Conservation (phyloP, 2,329 filamentous ascomycete genomes). For the Atkinsonella hypoxylon region DNA sequence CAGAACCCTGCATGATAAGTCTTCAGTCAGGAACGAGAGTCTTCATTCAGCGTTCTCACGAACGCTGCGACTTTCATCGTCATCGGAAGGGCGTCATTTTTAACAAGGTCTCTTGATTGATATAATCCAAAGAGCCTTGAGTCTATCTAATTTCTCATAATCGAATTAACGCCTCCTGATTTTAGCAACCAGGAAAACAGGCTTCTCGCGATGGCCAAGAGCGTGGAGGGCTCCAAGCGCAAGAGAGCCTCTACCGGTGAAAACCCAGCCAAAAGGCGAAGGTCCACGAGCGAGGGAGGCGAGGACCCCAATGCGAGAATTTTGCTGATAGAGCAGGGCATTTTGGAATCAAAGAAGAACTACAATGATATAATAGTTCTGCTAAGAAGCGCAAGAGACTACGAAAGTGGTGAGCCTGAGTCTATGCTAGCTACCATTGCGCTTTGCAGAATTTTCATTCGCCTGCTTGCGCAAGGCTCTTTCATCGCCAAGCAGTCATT, state of each 20-base stretch:
- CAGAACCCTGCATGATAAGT: background rate
- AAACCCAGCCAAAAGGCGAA: constrained; percentile 37
- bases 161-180: too few species aligned
- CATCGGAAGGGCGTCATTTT: background rate
- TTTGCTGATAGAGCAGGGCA: constrained; percentile 63
- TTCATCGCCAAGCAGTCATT: constrained; percentile 53
- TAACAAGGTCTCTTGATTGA: too few species aligned
- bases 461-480: constrained; percentile 62
- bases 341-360: constrained; percentile 75
- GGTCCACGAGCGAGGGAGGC: constrained; percentile 32
- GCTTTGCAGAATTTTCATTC: constrained; percentile 75
- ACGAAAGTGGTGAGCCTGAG: constrained; percentile 36
- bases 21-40: background rate
- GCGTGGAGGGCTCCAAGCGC: constrained; percentile 29
- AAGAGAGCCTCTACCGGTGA: constrained; percentile 34
- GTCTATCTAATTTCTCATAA: too few species aligned
- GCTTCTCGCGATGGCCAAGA: constrained; percentile 16
- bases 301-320: constrained; percentile 53
- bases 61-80: background rate
- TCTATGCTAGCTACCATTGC: constrained; percentile 62
- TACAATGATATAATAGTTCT: constrained; percentile 82
- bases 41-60: background rate
- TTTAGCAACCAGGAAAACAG: background rate
- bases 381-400: constrained; percentile 41
- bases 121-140: too few species aligned